Percentiles rank a stretch among this genome's conserved stretches.
These are phyloP conservation scores for Ophiosphaerella korrae DNA, from an alignment of 2,329 filamentous ascomycete species.

Conservation along the genomic window DNA sequence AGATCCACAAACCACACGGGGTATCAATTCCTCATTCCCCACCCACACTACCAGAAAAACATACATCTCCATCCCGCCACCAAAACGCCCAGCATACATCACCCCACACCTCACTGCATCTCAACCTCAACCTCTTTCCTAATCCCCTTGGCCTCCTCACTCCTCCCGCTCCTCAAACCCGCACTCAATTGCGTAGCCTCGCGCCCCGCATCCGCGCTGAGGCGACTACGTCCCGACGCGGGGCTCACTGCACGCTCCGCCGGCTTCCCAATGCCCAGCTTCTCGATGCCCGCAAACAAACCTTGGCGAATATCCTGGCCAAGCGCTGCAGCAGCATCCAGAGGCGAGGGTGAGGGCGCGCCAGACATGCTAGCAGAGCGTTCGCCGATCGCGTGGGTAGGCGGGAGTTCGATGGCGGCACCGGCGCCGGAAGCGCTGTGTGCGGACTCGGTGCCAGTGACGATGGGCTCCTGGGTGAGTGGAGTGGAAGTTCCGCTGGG, in stretches of 20 bases:
- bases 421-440: slow-evolving; percentile 39
- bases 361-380: slow-evolving; percentile 8
- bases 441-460: slow-evolving; percentile 43
- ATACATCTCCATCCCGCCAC: no score
- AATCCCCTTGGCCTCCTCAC: slow-evolving; percentile 16
- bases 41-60: no score
- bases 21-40: no score
- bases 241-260: slow-evolving; percentile 23
- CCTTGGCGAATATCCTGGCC: slow-evolving; percentile 38
- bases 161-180: slow-evolving; percentile 1
- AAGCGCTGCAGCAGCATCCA: slow-evolving; percentile 34
- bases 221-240: slow-evolving; percentile 10
- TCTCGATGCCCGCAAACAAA: slow-evolving; percentile 38
- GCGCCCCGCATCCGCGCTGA: slow-evolving; percentile 14
- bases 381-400: slow-evolving; percentile 26
- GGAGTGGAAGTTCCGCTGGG: slow-evolving; percentile 34
- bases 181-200: slow-evolving; percentile 16
- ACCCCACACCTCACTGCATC: slow-evolving; percentile 33
- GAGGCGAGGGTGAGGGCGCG: slow-evolving; percentile 26
- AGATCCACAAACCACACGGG: no score
- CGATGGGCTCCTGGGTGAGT: slow-evolving; percentile 37
- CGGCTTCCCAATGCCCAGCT: slow-evolving; percentile 30
- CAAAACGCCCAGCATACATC: no score
- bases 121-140: slow-evolving; percentile 41
- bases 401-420: slow-evolving; percentile 29